Base-by-base conservation (phyloP, 768 basidiomycete species). In the Pulveroboletus sp. region DNA sequence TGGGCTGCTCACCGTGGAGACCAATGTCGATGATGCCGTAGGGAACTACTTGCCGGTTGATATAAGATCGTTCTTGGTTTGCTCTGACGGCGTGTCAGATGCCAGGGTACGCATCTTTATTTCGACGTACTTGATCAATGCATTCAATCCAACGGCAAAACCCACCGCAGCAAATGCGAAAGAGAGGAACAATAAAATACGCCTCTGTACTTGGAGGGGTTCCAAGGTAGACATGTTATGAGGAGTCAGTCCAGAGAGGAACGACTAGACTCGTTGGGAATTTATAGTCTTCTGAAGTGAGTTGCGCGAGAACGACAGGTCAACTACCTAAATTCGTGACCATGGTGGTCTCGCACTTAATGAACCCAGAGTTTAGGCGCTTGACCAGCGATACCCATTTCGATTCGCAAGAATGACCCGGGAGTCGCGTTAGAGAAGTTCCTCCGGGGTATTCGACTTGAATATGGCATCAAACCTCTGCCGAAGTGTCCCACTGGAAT, bases 81-180 rank as follows among this genome's bases (percentile, higher is more conserved):
- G 50, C 49, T 45, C 56, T 61, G 27, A 10, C 12, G 4, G 38
- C 27, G 36, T 3, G 20, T 47, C 20, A 55, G 45, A 11, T 19
- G 39, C 21, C 23, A 32, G 35, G 13, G 14, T 8, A 35, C 9
- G 9, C 3, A 17, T 32, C 12, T 24, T 21, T 29, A 17, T 1
- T 16, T 33, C 2, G 7, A 47, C 61, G 29, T 32, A 57, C 61
- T 60, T 62, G 55, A 60, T 24, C 40, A 55, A 43, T 2, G 61
- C 55, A 44, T 60, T 60, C 34, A 60, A 20, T 10, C 58, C 58
- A 5, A 62, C 52, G 12, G 48, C 43, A 20, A 43, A 43, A 6
- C 52, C 55, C 5, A 67, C 56, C 9, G 63, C 42, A 1, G 63
- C 58, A 53, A 67, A 70, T 13, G 60, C 59, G 46, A 62, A 68